Evolutionary conservation across 2,329 filamentous ascomycete species (phyloP).

Genomic region (Thermochaetoides dissita): DNA sequence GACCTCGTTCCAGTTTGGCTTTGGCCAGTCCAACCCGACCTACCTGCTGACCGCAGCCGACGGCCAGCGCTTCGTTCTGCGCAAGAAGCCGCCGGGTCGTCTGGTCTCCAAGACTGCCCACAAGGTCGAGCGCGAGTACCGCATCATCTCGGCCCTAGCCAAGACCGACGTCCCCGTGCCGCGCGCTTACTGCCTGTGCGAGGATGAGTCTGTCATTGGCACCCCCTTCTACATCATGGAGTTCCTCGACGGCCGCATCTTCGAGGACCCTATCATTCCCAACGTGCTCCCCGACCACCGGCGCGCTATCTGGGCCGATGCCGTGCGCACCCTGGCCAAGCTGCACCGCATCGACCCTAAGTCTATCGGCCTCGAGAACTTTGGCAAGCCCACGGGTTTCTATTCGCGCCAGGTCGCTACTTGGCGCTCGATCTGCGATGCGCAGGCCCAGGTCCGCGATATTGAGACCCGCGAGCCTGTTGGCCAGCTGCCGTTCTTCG

Average conservation of each 20-base stretch:
- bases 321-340: constrained; percentile 67
- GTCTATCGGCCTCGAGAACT: constrained; percentile 53
- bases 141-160: constrained; percentile 66
- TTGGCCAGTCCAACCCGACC: constrained; percentile 93
- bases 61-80: constrained; percentile 67
- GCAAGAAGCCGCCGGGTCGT: constrained; percentile 94
- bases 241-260: constrained; percentile 84
- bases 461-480: constrained; percentile 63
- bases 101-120: constrained; percentile 89
- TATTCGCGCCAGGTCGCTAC: constrained; percentile 78
- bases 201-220: constrained; percentile 65
- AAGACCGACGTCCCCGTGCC: constrained; percentile 73
- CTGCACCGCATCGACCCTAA: constrained; percentile 63
- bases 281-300: constrained; percentile 55
- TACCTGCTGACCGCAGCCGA: constrained; percentile 71
- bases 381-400: constrained; percentile 63
- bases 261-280: constrained; percentile 76
- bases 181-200: constrained; percentile 69
- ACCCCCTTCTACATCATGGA: constrained; percentile 97
- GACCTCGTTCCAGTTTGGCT: constrained; percentile 57
- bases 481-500: constrained; percentile 70
- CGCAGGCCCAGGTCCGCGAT: constrained; percentile 63
- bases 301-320: constrained; percentile 71
- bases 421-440: constrained; percentile 62
- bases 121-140: constrained; percentile 90